Percentiles rank a stretch among this genome's conserved stretches.
Conservation (phyloP, 2,329 filamentous ascomycete species). For the Trichoderma koningii region DNA sequence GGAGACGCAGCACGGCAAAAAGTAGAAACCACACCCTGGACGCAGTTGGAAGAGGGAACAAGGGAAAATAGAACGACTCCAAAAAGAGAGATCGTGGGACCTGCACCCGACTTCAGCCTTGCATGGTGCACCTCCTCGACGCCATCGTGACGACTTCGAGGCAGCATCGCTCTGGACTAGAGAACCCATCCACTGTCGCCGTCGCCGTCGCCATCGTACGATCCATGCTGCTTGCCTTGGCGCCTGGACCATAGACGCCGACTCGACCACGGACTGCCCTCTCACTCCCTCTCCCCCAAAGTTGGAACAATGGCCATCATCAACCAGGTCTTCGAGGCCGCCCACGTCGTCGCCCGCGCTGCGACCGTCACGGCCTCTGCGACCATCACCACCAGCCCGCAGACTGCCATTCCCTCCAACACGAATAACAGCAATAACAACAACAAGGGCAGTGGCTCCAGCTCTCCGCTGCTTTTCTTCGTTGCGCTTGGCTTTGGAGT, state of each 20-base stretch:
- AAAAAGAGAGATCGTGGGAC: constrained; percentile 5
- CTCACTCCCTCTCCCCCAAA: background rate
- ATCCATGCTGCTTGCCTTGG: constrained; percentile 23
- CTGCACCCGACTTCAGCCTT: constrained; percentile 21
- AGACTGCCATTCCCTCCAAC: constrained; percentile 27
- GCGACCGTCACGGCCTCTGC: constrained; percentile 31
- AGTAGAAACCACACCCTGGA: background rate
- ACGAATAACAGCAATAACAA: constrained; percentile 30
- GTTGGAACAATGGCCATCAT: constrained; percentile 42
- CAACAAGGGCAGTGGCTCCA: constrained; percentile 36
- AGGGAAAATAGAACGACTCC: background rate
- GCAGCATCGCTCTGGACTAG: constrained; percentile 13
- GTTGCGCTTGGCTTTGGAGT: constrained; percentile 96
- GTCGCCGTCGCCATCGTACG: constrained; percentile 4
- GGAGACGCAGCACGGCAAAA: background rate
- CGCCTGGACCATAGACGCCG: constrained; percentile 22
- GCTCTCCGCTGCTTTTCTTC: constrained; percentile 68
- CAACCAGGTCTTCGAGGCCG: constrained; percentile 42
- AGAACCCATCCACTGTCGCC: constrained; percentile 11
- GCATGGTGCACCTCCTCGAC: constrained; percentile 8
- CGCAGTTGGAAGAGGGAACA: background rate
- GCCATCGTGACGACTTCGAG: constrained; percentile 19
- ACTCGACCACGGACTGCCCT: constrained; percentile 9
- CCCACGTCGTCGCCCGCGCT: constrained; percentile 42
- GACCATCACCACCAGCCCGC: constrained; percentile 27